Evolutionary conservation across 257 asterid species (phyloP).

Genomic region (Paulownia fortunei): DNA sequence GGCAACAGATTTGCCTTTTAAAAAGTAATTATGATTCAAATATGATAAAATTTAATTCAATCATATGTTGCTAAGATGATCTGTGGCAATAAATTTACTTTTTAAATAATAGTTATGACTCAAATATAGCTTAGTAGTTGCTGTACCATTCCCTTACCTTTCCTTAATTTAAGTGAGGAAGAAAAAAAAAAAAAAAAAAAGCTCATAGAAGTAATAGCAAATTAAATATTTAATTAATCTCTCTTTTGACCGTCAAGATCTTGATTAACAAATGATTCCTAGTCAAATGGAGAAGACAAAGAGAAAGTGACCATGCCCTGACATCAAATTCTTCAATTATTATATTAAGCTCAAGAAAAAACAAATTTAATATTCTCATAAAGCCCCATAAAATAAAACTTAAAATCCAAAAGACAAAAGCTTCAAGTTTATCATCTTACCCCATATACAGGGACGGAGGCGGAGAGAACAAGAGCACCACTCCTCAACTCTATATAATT

Average conservation of each 20-base stretch:
- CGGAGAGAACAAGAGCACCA: too few species aligned
- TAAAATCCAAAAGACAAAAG: background rate
- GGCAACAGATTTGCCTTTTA: too few species aligned
- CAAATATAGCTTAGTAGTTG: too few species aligned
- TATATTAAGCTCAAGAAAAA: background rate
- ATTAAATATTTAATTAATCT: constrained; percentile 4
- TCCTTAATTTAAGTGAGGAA: background rate
- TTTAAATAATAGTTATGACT: too few species aligned
- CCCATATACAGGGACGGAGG: too few species aligned
- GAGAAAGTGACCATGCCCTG: constrained; percentile 28
- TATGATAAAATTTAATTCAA: too few species aligned
- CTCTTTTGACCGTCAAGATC: constrained; percentile 37
- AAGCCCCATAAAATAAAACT: constrained; percentile 9
- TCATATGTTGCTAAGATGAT: too few species aligned
- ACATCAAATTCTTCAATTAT: background rate
- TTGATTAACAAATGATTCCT: constrained; percentile 44
- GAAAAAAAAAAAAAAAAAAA: constrained; percentile 4
- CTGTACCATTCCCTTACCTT: background rate
- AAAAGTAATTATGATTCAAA: too few species aligned
- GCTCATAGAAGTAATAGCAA: background rate
- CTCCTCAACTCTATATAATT: too few species aligned
- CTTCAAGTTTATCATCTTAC: background rate
- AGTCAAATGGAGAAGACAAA: constrained; percentile 37
- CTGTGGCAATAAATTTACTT: too few species aligned
- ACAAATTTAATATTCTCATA: background rate